Percentiles rank a stretch among this genome's conserved stretches.
These are phyloP conservation scores for Nadsonia commutata DNA, from an alignment of 1,139 yeast species.

Conservation along the genomic window DNA sequence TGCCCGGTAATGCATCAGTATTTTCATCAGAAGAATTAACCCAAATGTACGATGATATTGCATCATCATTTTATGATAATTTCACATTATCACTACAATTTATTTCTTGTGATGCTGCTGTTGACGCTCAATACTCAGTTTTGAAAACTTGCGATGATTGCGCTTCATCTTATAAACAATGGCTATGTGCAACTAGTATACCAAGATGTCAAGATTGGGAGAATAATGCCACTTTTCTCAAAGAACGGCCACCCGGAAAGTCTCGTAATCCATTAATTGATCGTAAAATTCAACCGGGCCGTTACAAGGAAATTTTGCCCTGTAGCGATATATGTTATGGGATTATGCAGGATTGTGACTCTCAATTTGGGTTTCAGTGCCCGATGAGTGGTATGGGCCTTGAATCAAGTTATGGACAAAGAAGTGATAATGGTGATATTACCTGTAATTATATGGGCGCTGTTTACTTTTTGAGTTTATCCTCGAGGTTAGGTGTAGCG, in stretches of 20 bases:
- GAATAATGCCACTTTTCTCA: constrained; percentile 32
- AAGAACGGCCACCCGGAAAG: constrained; percentile 31
- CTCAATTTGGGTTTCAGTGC: constrained; percentile 58
- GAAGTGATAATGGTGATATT: constrained; percentile 19
- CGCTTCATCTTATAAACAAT: constrained; percentile 52
- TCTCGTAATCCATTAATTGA: constrained; percentile 53
- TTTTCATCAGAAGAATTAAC: constrained; percentile 25
- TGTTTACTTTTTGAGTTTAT: constrained; percentile 13
- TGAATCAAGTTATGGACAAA: constrained; percentile 17
- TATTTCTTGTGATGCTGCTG: constrained; percentile 58
- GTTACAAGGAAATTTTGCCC: constrained; percentile 72
- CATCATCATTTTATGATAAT: constrained; percentile 40
- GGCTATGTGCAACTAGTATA: constrained; percentile 86
- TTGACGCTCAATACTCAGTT: constrained; percentile 63
- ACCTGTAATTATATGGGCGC: constrained; percentile 26
- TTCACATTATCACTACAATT: constrained; percentile 68
- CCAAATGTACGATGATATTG: constrained; percentile 47
- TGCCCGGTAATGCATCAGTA: constrained; percentile 40
- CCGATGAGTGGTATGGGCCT: constrained; percentile 29
- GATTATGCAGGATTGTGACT: constrained; percentile 73
- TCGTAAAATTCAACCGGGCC: constrained; percentile 41
- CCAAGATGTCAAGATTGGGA: constrained; percentile 64
- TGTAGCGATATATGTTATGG: constrained; percentile 70
- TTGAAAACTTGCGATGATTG: constrained; percentile 62
- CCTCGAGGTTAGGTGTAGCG: constrained; percentile 8